phyloP scores from a whole-genome alignment of 495 filamentous ascomycete genomes.

The Astrothelium subdiscretum region DNA sequence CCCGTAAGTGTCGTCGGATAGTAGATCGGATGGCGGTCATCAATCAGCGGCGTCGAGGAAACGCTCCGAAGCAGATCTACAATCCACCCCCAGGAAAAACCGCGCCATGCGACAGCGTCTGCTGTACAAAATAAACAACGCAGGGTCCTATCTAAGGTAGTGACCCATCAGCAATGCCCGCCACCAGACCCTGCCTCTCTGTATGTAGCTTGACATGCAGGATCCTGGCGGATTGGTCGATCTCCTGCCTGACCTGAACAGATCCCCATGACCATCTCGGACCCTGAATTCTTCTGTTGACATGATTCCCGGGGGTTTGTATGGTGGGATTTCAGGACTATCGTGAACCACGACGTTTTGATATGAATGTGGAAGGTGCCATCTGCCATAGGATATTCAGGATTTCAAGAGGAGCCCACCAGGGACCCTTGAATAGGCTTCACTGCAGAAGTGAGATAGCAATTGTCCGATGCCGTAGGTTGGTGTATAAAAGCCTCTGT shows the following conservation, averaged over 20 bases:
- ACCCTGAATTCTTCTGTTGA: neutral
- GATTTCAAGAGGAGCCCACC: neutral
- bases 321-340: neutral
- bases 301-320: neutral
- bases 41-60: neutral
- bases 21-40: neutral
- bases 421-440: neutral
- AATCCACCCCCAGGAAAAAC: neutral
- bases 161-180: neutral
- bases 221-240: neutral
- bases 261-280: neutral
- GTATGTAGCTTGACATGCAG: neutral
- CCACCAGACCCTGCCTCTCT: neutral
- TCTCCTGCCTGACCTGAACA: neutral
- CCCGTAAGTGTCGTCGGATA: neutral
- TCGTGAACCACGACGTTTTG: neutral
- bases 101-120: neutral
- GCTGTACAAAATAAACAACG: neutral
- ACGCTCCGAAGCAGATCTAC: neutral
- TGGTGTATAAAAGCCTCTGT: neutral
- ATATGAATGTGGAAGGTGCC: neutral
- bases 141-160: neutral
- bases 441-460: neutral
- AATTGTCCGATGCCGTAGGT: neutral
- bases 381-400: neutral